These are phyloP conservation scores for Globisporangium mamillatum DNA, from an alignment of 352 stramenopile genomes.

Conservation along the genomic window DNA sequence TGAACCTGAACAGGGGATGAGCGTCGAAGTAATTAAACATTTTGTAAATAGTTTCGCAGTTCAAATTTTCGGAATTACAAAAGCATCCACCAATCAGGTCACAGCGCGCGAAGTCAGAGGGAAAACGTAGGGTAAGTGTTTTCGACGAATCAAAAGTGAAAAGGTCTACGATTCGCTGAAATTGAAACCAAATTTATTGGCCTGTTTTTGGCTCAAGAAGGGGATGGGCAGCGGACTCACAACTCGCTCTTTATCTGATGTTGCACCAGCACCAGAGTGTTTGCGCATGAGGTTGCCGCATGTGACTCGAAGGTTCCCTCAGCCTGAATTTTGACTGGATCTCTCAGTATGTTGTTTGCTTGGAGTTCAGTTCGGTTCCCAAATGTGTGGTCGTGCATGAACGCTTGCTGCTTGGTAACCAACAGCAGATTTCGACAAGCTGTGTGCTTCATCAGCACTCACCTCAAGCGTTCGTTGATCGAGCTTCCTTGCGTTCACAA, in stretches of 20 bases:
- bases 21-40: slow-evolving; percentile 11
- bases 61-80: slow-evolving; percentile 19
- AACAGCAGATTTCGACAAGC: no score
- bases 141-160: slow-evolving; percentile 5
- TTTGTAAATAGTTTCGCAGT: slow-evolving; percentile 5
- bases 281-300: slow-evolving; percentile 4
- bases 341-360: not conserved
- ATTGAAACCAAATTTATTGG: slow-evolving; percentile 1
- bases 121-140: slow-evolving; percentile 4
- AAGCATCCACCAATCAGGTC: slow-evolving; percentile 40
- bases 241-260: not conserved
- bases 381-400: no score
- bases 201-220: not conserved
- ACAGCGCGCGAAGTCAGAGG: slow-evolving; percentile 29
- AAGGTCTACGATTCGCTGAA: slow-evolving; percentile 1
- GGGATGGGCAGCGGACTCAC: not conserved
- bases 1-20: not conserved
- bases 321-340: not conserved
- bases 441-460: no score
- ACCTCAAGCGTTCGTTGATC: no score
- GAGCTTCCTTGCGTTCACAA: no score
- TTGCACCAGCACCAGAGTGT: slow-evolving; percentile 6
- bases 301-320: slow-evolving; percentile 2
- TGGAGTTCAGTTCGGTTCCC: no score
- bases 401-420: no score